A percentile compares a stretch with the other conserved stretches of the same genome.
Conservation (phyloP, 169 alveolate species). For the Miamiensis avidus region DNA sequence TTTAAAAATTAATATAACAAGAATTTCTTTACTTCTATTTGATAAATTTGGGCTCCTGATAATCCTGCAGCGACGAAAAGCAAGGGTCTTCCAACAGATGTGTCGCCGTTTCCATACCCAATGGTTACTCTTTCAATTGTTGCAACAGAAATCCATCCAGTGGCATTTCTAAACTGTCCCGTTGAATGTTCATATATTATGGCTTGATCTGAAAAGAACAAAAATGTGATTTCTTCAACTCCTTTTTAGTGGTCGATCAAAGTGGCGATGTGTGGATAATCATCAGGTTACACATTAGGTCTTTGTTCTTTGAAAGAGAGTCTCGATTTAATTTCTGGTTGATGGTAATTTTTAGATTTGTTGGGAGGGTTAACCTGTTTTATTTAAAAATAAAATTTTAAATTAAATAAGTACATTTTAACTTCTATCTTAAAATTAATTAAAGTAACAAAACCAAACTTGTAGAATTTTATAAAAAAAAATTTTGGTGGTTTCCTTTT, state of each 20-base stretch:
- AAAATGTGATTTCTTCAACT: neutral
- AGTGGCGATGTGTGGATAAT: neutral
- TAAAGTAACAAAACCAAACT: neutral
- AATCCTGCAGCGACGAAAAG: neutral
- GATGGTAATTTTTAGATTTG: neutral
- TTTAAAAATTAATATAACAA: too few relatives aligned
- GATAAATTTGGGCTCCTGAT: neutral
- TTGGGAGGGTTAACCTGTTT: neutral
- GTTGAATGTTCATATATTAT: neutral
- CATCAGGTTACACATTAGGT: neutral
- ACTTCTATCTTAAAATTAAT: neutral
- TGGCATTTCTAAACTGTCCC: neutral
- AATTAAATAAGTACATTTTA: too few relatives aligned
- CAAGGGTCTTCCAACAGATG: neutral
- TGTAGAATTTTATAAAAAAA: too few relatives aligned
- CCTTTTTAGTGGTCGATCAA: neutral
- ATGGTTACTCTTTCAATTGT: neutral
- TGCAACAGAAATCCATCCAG: neutral
- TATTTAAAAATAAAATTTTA: too few relatives aligned
- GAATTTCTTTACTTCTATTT: neutral
- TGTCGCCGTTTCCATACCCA: neutral
- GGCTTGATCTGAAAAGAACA: neutral
- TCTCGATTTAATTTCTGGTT: neutral
- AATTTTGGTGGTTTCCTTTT: too few relatives aligned
- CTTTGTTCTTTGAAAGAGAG: neutral